Evolutionary conservation across 2,329 filamentous ascomycete species (phyloP), one percentile per base, ranked within the genome.

Genomic region (Penicillium sp.): DNA sequence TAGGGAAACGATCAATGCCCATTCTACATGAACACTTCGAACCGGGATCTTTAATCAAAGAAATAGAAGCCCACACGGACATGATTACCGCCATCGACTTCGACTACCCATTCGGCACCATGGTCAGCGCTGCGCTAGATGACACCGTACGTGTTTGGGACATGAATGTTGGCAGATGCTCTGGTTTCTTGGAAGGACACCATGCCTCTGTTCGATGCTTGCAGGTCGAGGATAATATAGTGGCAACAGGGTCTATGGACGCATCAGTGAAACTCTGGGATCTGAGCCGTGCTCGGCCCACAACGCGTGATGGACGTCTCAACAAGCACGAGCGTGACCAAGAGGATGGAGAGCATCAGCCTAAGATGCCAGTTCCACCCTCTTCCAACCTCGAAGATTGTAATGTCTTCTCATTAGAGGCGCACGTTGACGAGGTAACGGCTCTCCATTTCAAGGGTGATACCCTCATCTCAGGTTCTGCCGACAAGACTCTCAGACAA

Each of bases 141-240:
- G 94, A 99, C 72, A 92, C 91, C 1, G 89, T 99, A 41, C 85
- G 90, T 57, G 94, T 99, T 18, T 99, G 94, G 94, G 94, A 99
- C 74, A 79, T 99, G 60, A 97, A 94, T 68, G 89, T 90, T 3
- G 94, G 94, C 36, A 85, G 92, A 32, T 97, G 93, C 73, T 92
- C 96, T 68, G 94, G 94, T 24, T 79, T 90, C 64, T 81, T 99
- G 29, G 94, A 97, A 72, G 94, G 94, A 1, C 94, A 99, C 73
- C 88, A 95, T 13, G 94, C 93, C 7, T 97, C 94, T 0, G 94
- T 99, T 21, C 85, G 93, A 50, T 86, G 93, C 55, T 78, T 99
- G 45, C 94, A 99, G 70, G 90, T 99, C 1, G 90, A 97, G 69
- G 93, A 97, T 70, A 97, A 96, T 70, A 88, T 97, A 58, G 86